Evolutionary conservation across 208 protist species (phyloP), one percentile per base, ranked within the genome.

Genomic region (Crithidia expoeki): DNA sequence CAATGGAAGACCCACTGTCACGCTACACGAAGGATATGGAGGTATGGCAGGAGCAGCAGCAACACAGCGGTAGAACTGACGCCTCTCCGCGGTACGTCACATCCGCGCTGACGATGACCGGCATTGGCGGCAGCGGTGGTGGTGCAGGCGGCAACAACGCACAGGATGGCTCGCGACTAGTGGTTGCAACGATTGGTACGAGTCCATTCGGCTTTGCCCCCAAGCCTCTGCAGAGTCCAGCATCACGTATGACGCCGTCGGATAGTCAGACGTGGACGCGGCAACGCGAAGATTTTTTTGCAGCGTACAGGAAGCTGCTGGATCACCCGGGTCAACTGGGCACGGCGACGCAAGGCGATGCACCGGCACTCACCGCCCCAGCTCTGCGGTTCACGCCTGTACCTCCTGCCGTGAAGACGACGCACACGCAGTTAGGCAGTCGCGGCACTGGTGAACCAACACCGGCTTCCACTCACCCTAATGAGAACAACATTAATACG

Each of bases 221-320:
- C 0, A 52, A 65, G 23, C 90, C 87, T 19, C 80, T 95, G 52
- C 56, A 67, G 32, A 85, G 76, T 61, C 87, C 90, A 21, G 53
- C 79, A 14, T 33, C 64, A 11, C 11, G 64, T 3, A 63, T 95
- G 81, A 76, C 36, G 40, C 23, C 33, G 2, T 63, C 69, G 11
- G 81, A 85, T 23, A 89, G 88, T 58, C 32, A 88, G 56, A 25
- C 51, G 42, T 95, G 83, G 85, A 58, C 82, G 14, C 47, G 28
- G 2, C 62, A 92, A 67, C 81, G 87, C 32, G 90, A 95, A 61
- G 72, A 77, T 16, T 71, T 92, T 32, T 92, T 95, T 79, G 71
- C 59, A 4, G 51, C 66, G 38, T 84, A 84, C 32, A 49, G 51
- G 59, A 32, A 55, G 68, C 53, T 76, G 33, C 60, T 74, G 40